Evolutionary conservation across 768 basidiomycete species (phyloP).

Genomic region (Lactifluus rugatus): DNA sequence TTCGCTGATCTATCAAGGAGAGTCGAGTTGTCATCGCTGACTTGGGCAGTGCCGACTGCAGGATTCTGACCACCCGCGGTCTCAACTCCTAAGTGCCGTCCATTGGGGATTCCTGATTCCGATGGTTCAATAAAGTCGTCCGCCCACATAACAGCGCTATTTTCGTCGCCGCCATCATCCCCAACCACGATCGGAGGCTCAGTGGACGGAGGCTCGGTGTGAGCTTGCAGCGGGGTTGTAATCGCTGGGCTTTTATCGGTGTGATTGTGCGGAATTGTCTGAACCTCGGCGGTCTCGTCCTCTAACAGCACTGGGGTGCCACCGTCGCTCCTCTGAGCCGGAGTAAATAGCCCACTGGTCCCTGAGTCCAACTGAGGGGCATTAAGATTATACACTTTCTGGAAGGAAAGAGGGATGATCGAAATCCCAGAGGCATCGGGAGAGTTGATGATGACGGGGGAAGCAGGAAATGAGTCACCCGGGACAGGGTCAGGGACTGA

Average conservation of each 20-base stretch:
- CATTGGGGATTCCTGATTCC: background rate
- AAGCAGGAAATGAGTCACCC: background rate
- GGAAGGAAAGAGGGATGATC: background rate
- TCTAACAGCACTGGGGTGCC: slow-evolving; percentile 12
- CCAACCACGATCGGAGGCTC: background rate
- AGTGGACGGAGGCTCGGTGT: background rate
- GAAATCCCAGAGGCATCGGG: background rate
- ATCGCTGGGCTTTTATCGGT: background rate
- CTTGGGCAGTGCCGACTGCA: background rate
- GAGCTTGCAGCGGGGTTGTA: background rate
- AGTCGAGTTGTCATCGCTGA: background rate
- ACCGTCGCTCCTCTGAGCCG: slow-evolving; percentile 12
- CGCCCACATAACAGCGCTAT: background rate
- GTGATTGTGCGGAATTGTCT: background rate
- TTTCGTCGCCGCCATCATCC: background rate
- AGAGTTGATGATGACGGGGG: background rate
- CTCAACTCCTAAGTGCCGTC: background rate
- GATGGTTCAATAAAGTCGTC: background rate
- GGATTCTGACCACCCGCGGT: background rate
- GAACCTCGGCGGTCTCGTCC: slow-evolving; percentile 1
- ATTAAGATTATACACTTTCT: slow-evolving; percentile 3
- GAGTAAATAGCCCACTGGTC: slow-evolving; percentile 19
- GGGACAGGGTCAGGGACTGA: slow-evolving; percentile 18
- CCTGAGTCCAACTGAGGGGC: background rate
- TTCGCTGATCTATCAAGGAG: background rate